Evolutionary conservation across 129 eudicot species (phyloP).

Genomic region (Gnaphalium uliginosum): DNA sequence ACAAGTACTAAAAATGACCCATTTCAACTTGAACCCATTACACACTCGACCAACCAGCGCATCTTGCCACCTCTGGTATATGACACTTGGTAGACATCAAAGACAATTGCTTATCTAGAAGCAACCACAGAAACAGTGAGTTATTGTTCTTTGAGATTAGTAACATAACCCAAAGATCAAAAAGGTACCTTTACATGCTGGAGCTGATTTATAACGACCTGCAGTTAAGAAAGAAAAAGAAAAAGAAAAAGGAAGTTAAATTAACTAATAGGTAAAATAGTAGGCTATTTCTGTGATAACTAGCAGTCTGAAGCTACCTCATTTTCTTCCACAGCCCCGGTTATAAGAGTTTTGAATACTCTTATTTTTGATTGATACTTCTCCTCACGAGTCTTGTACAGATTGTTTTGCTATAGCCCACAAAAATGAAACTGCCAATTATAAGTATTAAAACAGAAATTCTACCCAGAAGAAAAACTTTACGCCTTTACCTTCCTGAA

Average conservation of each 20-base stretch:
- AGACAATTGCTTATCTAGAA: background rate
- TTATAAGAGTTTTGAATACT: constrained; percentile 71
- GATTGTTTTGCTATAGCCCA: constrained; percentile 63
- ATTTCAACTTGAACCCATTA: background rate
- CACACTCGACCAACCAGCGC: background rate
- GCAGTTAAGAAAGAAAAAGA: constrained; percentile 11
- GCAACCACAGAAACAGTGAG: background rate
- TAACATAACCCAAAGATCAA: constrained; percentile 9
- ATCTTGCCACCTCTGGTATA: background rate
- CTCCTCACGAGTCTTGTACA: constrained; percentile 70
- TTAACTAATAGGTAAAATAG: background rate
- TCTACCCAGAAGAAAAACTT: background rate
- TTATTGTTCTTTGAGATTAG: constrained; percentile 8
- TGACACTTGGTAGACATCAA: background rate
- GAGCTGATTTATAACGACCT: constrained; percentile 71
- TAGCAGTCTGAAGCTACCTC: constrained; percentile 46
- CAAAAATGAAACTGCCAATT: constrained; percentile 6
- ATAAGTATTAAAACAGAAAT: background rate
- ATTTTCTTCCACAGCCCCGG: constrained; percentile 76
- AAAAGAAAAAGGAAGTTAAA: background rate
- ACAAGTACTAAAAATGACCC: background rate
- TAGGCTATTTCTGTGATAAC: background rate
- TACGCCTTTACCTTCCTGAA: constrained; percentile 55
- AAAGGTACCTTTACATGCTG: constrained; percentile 68
- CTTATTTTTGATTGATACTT: constrained; percentile 57